Evolutionary conservation across 2,329 filamentous ascomycete genomes (phyloP).

Genomic region (Xylariaceae sp.): DNA sequence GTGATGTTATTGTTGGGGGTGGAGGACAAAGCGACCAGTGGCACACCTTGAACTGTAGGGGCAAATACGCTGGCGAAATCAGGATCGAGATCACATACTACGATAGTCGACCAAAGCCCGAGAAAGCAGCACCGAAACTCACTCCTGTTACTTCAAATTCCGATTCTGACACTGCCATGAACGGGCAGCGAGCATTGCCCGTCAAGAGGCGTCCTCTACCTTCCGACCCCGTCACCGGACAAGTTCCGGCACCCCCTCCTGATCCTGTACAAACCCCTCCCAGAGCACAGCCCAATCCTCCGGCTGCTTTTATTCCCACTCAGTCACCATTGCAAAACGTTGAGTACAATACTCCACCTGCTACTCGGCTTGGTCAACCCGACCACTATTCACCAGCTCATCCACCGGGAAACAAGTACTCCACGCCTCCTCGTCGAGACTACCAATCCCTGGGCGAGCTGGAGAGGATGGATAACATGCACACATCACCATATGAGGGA

Average conservation of each 20-base stretch:
- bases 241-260: constrained; percentile 39
- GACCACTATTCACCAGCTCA: constrained; percentile 37
- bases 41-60: constrained; percentile 82
- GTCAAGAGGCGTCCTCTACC: constrained; percentile 84
- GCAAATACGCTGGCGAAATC: constrained; percentile 94
- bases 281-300: constrained; percentile 42
- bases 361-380: constrained; percentile 30
- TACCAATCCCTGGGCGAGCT: constrained; percentile 21
- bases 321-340: constrained; percentile 51
- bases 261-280: constrained; percentile 46
- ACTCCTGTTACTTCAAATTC: constrained; percentile 38
- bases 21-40: constrained; percentile 93
- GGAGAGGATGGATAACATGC: constrained; percentile 24
- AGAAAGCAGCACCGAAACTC: constrained; percentile 60
- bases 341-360: constrained; percentile 46
- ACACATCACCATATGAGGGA: constrained; percentile 21
- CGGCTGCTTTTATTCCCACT: constrained; percentile 40
- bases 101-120: constrained; percentile 77
- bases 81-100: constrained; percentile 96
- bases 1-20: constrained; percentile 73
- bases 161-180: constrained; percentile 26
- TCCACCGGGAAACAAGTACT: constrained; percentile 26
- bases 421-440: constrained; percentile 38
- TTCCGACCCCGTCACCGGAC: constrained; percentile 65
- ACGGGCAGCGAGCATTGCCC: constrained; percentile 45